Evolutionary conservation across 768 basidiomycete species (phyloP), one percentile per base, ranked within the genome.

Genomic region (Gymnopilus junonius): DNA sequence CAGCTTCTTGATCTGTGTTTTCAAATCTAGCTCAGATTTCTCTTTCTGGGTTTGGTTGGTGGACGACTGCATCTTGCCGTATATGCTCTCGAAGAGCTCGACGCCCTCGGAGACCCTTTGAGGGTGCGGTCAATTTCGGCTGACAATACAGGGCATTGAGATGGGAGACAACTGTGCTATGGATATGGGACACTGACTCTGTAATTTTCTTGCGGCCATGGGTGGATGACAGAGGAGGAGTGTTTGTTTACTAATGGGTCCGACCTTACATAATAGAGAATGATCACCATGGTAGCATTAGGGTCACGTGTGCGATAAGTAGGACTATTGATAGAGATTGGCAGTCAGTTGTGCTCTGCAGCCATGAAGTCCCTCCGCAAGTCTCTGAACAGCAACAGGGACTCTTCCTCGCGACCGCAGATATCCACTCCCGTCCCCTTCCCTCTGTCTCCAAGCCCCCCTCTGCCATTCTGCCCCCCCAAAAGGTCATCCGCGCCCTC

Each of bases 101-200:
- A 99, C 95, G 68, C 97, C 97, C 78, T 96, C 94, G 35, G 90
- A 71, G 68, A 99, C 96, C 83, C 95, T 95, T 99, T 99, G 72
- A 99, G 83, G 53, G 97, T 99, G 74, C 93, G 89, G 87, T 99
- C 97, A 69, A 99, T 98, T 82, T 99, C 97, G 76, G 94, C 97
- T 99, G 79, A 11, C 37, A 50, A 39, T 45, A 42, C 8, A 29
- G 56, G 58, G 48, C 3, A 8, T 54, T 61, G 8, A 65, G 67
- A 32, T 51, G 43, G 34, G 48, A 37, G 53, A 8, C 8, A 60
- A 29, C 35, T 4, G 8, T 20, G 61, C 55, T 43, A 20, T 11
- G 55, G 59, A 59, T 11, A 7, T 43, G 32, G 10, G n/a, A n/a
- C n/a, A 74, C 82, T 62, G 67, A 94, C 94, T 89, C 84, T 95